phyloP scores from a whole-genome alignment of 2,329 filamentous ascomycete genomes.

The Chaetomium olivaceum region DNA sequence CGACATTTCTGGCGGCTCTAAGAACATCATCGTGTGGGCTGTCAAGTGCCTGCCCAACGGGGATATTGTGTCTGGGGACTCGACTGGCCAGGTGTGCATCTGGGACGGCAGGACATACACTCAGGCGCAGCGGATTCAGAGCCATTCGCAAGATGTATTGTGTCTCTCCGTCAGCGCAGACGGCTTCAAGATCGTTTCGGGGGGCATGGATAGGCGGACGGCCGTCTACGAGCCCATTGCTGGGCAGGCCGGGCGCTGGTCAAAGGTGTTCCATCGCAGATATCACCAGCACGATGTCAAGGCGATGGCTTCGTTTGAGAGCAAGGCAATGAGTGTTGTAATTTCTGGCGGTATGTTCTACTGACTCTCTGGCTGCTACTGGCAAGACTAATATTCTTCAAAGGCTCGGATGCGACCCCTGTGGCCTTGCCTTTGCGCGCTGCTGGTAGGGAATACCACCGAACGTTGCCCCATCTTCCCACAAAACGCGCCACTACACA shows the following conservation, averaged over 20 bases:
- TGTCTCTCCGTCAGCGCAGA: conserved; percentile 81
- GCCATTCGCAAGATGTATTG: conserved; percentile 86
- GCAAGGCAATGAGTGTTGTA: conserved; percentile 77
- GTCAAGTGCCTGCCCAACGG: conserved; percentile 85
- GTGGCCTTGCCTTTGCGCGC: conserved; percentile 78
- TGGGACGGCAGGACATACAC: conserved; percentile 95
- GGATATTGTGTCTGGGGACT: conserved; percentile 92
- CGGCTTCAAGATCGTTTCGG: conserved; percentile 80
- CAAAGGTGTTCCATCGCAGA: conserved; percentile 78
- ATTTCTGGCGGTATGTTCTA: conserved; percentile 77
- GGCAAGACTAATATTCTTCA: conserved; percentile 33
- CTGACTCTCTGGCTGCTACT: background rate
- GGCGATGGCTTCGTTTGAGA: conserved; percentile 87
- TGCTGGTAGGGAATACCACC: conserved; percentile 77
- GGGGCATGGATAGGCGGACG: conserved; percentile 87
- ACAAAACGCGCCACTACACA: conserved; percentile 71
- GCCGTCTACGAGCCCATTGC: conserved; percentile 73
- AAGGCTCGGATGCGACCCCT: conserved; percentile 82
- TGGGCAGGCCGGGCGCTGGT: conserved; percentile 69
- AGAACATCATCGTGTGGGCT: conserved; percentile 89
- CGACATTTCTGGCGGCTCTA: conserved; percentile 73
- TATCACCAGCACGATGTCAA: conserved; percentile 96
- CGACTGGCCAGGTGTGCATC: conserved; percentile 87
- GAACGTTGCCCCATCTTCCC: conserved; percentile 83
- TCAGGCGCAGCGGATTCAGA: conserved; percentile 79